phyloP scores from a whole-genome alignment of 768 basidiomycete genomes.

The Cubamyces sp. region DNA sequence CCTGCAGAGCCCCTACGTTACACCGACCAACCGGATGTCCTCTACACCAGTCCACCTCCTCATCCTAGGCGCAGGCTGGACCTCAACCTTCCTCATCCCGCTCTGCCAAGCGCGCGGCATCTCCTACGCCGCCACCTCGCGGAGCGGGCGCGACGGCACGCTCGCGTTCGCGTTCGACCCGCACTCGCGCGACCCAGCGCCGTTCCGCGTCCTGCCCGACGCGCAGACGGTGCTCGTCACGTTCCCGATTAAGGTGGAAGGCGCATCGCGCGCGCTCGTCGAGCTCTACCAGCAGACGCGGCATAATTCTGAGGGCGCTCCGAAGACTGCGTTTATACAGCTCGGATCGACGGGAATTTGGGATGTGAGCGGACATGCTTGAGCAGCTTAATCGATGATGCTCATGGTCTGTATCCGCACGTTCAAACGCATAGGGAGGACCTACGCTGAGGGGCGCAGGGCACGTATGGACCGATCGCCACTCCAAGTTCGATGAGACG shows the following conservation, averaged over 20 bases:
- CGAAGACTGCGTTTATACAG: slow-evolving; percentile 52
- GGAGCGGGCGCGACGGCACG: slow-evolving; percentile 52
- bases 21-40: slow-evolving; percentile 15
- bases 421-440: slow-evolving; percentile 29
- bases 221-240: slow-evolving; percentile 60
- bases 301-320: slow-evolving; percentile 21
- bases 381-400: not conserved
- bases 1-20: not conserved
- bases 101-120: slow-evolving; percentile 48
- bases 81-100: slow-evolving; percentile 60
- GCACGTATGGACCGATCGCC: slow-evolving; percentile 54
- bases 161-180: slow-evolving; percentile 62
- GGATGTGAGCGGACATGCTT: slow-evolving; percentile 47
- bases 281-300: slow-evolving; percentile 45
- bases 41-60: slow-evolving; percentile 49
- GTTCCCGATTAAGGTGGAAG: slow-evolving; percentile 53
- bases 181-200: slow-evolving; percentile 43
- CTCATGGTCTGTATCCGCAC: not conserved
- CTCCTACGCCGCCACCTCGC: slow-evolving; percentile 56
- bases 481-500: slow-evolving; percentile 45
- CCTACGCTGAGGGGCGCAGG: slow-evolving; percentile 27
- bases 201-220: slow-evolving; percentile 52
- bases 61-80: slow-evolving; percentile 72
- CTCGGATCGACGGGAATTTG: slow-evolving; percentile 66
- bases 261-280: slow-evolving; percentile 53